These are phyloP conservation scores for Colletotrichum sansevieriae DNA, from an alignment of 2,329 filamentous ascomycete species.

Conservation along the genomic window DNA sequence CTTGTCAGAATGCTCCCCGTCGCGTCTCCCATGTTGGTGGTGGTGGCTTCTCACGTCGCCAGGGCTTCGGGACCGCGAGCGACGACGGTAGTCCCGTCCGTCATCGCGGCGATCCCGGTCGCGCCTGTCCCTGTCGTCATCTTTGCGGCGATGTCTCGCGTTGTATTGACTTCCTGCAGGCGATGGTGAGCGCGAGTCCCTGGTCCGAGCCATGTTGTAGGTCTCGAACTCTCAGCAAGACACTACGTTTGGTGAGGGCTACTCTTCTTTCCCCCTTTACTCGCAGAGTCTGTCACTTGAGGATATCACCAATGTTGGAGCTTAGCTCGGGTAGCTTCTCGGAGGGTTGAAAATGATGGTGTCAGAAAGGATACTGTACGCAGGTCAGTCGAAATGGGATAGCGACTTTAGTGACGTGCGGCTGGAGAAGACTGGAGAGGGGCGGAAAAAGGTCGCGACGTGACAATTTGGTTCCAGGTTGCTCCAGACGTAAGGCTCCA, in stretches of 20 bases:
- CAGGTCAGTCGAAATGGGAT: neutral
- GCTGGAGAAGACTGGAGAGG: slow-evolving; percentile 26
- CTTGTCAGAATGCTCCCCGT: slow-evolving; percentile 56
- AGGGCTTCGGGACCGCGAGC: slow-evolving; percentile 72
- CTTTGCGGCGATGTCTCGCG: slow-evolving; percentile 76
- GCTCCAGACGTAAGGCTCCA: neutral
- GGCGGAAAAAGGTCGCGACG: slow-evolving; percentile 38
- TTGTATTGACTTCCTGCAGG: slow-evolving; percentile 88
- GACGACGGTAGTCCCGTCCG: slow-evolving; percentile 65
- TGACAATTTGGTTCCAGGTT: slow-evolving; percentile 22
- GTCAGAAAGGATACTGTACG: neutral
- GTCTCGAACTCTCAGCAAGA: slow-evolving; percentile 58
- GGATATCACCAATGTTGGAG: slow-evolving; percentile 27
- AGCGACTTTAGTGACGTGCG: slow-evolving; percentile 17
- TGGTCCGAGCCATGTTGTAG: slow-evolving; percentile 70
- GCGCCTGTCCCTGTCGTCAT: slow-evolving; percentile 71
- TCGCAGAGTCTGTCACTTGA: slow-evolving; percentile 32
- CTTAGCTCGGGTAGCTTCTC: slow-evolving; percentile 3
- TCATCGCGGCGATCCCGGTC: slow-evolving; percentile 65
- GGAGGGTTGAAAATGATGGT: neutral
- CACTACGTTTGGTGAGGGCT: slow-evolving; percentile 46
- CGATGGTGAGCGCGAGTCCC: slow-evolving; percentile 88
- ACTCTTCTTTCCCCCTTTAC: slow-evolving; percentile 37
- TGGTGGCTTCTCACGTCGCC: slow-evolving; percentile 65
- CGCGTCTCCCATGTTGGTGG: slow-evolving; percentile 37